A percentile compares a stretch with the other conserved stretches of the same genome.
phyloP scores from a whole-genome alignment of 1,139 yeast species.

The Candida smagusa region DNA sequence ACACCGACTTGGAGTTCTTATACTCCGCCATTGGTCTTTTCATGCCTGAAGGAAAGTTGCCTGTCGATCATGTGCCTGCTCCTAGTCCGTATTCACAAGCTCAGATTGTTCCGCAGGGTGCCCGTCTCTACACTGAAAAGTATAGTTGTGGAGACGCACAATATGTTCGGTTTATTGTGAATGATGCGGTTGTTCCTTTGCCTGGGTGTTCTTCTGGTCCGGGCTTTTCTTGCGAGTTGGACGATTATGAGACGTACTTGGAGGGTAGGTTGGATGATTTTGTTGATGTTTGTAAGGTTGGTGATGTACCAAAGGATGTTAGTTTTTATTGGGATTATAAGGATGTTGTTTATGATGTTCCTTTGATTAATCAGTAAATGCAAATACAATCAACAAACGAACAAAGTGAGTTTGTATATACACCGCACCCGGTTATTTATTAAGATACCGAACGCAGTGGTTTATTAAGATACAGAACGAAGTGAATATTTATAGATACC shows the following conservation, averaged over 20 bases:
- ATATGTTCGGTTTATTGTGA: slow-evolving; percentile 24
- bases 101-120: slow-evolving; percentile 26
- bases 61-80: slow-evolving; percentile 21
- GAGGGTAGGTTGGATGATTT: slow-evolving; percentile 15
- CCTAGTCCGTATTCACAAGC: slow-evolving; percentile 27
- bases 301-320: slow-evolving; percentile 13
- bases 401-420: too few relatives aligned
- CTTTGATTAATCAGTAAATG: slow-evolving; percentile 13
- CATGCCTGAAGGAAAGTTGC: slow-evolving; percentile 18
- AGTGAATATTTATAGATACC: too few relatives aligned
- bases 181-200: slow-evolving; percentile 27
- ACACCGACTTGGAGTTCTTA: slow-evolving; percentile 26
- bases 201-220: slow-evolving; percentile 27
- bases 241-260: slow-evolving; percentile 19
- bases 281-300: slow-evolving; percentile 17
- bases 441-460: too few relatives aligned
- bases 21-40: slow-evolving; percentile 24
- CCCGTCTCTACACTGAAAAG: slow-evolving; percentile 27
- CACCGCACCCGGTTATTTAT: too few relatives aligned
- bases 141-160: slow-evolving; percentile 18
- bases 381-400: too few relatives aligned
- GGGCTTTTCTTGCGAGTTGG: slow-evolving; percentile 29
- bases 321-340: slow-evolving; percentile 31
- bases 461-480: too few relatives aligned
- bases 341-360: slow-evolving; percentile 24